Base-by-base conservation (phyloP, 1,139 yeast genomes). In the Blastobotrys petasosporus region DNA sequence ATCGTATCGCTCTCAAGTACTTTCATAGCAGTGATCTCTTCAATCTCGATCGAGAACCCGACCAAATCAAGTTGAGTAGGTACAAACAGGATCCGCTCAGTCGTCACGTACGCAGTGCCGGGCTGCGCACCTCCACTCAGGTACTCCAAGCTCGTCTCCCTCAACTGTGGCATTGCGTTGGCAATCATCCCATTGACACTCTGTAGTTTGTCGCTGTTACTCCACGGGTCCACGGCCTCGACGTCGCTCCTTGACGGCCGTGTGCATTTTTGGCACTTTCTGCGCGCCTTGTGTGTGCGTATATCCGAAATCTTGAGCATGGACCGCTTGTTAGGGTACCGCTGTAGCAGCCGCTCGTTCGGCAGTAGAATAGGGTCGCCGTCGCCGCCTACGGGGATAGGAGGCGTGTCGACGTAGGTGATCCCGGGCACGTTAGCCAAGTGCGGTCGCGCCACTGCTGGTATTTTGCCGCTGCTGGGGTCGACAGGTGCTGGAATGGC, bases 261-360 rank as follows among this genome's bases (percentile, higher is more conserved):
- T 4, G 6, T 38, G 42, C 58, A 53, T 17, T 45, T 43, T 12
- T 40, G 41, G 35, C 57, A 54, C 30, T 48, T 44, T 36, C 46
- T 35, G 15, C 46, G 46, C 16, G 50, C 50, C 37, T 51, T 51
- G 35, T 53, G 54, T 25, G 49, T 46, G 20, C 51, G 45, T 44
- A 49, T 53, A 28, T 40, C 42, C 9, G 56, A 51, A 4, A 45
- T 40, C 32, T 53, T 39, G 39, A 50, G 51, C 40, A 47, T 46
- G 17, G 57, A 52, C 33, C 49, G 47, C 35, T 53, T 50, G 41
- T 46, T 47, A 29, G 61, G 54, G 44, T 62, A 60, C 40, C 53
- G 43, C 48, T 61, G 65, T 37, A 62, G 51, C 30, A 62, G 55
- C 28, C 62, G 48, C 43, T 62, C 66, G 47, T 62, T 62, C 23